Percentiles rank a stretch among this genome's conserved stretches.
Evolutionary conservation across 805 yeast species (phyloP).

Genomic region (Debaryomyces hansenii): DNA sequence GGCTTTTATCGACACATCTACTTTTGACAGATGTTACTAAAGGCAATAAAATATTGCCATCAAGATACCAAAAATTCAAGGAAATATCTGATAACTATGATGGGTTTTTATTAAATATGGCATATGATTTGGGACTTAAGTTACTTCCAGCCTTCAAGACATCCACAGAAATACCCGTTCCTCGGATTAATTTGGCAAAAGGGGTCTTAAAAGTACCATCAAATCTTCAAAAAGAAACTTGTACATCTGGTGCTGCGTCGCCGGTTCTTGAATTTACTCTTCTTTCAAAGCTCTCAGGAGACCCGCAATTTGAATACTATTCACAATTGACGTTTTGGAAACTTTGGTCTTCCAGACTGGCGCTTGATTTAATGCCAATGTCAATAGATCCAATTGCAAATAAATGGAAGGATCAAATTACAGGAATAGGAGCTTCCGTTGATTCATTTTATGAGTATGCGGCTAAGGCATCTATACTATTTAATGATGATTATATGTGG

Average conservation of each 20-base stretch:
- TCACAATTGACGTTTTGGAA: slow-evolving; percentile 64
- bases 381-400: slow-evolving; percentile 62
- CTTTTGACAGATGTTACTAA: slow-evolving; percentile 28
- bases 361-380: slow-evolving; percentile 72
- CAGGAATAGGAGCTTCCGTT: slow-evolving; percentile 89
- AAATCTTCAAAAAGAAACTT: slow-evolving; percentile 59
- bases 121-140: slow-evolving; percentile 72
- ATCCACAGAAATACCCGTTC: slow-evolving; percentile 66
- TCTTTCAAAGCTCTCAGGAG: slow-evolving; percentile 72
- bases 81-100: slow-evolving; percentile 48
- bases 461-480: slow-evolving; percentile 70
- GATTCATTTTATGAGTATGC: slow-evolving; percentile 93
- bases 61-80: slow-evolving; percentile 33
- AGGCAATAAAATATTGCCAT: slow-evolving; percentile 5
- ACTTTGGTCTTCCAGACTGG: slow-evolving; percentile 68
- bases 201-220: slow-evolving; percentile 52
- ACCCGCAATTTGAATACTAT: slow-evolving; percentile 62
- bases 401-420: slow-evolving; percentile 54
- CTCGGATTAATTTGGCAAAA: slow-evolving; percentile 66
- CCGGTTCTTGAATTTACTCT: slow-evolving; percentile 80
- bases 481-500: slow-evolving; percentile 68
- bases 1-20: slow-evolving; percentile 75
- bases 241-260: slow-evolving; percentile 85
- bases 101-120: slow-evolving; percentile 70
- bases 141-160: slow-evolving; percentile 71